A percentile compares a stretch with the other conserved stretches of the same genome.
phyloP scores from a whole-genome alignment of 257 asterid genomes.

The Prunella vulgaris region DNA sequence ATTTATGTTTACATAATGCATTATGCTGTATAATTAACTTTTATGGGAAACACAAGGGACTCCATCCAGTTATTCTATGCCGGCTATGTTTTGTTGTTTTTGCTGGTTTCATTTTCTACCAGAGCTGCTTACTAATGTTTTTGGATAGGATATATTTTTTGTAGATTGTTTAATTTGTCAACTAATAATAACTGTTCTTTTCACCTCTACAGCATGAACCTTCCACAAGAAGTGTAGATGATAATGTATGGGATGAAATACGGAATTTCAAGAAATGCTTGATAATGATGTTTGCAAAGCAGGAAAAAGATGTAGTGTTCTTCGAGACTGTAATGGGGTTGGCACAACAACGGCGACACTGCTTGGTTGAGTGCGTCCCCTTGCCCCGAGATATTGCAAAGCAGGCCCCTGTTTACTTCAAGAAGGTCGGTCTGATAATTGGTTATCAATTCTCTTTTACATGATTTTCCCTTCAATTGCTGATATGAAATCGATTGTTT shows the following conservation, averaged over 20 bases:
- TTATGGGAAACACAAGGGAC: no score
- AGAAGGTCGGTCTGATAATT: slow-evolving; percentile 77
- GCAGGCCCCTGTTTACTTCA: slow-evolving; percentile 90
- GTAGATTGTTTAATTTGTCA: neutral
- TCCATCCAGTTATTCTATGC: neutral
- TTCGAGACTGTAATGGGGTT: slow-evolving; percentile 87
- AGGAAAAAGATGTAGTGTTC: slow-evolving; percentile 76
- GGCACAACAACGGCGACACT: slow-evolving; percentile 77
- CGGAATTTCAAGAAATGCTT: slow-evolving; percentile 98
- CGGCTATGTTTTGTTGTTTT: neutral
- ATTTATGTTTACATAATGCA: no score
- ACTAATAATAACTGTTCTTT: slow-evolving; percentile 11
- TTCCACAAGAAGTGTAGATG: slow-evolving; percentile 74
- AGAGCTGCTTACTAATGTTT: neutral
- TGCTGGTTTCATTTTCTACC: neutral
- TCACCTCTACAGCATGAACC: slow-evolving; percentile 68
- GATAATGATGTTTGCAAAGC: slow-evolving; percentile 87
- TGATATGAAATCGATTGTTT: neutral
- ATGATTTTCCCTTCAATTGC: neutral
- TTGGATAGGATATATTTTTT: neutral
- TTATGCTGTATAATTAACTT: no score
- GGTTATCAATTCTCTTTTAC: neutral
- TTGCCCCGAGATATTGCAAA: slow-evolving; percentile 70
- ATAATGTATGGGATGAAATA: slow-evolving; percentile 89
- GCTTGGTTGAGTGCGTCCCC: slow-evolving; percentile 90